Evolutionary conservation across 2,329 filamentous ascomycete genomes (phyloP), one percentile per base, ranked within the genome.

Genomic region (Fusarium sp.): DNA sequence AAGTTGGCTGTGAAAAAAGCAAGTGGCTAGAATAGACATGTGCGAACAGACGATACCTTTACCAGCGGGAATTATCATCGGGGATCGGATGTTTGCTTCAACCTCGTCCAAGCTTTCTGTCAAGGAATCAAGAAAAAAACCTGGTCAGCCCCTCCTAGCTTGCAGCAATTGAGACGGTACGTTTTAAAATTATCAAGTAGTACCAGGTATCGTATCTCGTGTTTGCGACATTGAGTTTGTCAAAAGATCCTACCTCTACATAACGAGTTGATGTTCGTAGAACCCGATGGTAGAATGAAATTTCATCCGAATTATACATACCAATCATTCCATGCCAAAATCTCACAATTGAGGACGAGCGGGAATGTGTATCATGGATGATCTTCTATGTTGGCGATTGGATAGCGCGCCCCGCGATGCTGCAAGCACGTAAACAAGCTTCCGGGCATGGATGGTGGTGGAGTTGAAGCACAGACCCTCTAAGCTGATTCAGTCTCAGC

Each of bases 391-490:
- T 20, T 10, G 30, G 31, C 37, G 38, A 51, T 18, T 23, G 34
- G 23, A 51, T 52, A 50, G 41, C 20, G 9, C 40, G 44, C 63
- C 62, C 64, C 47, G 28, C 57, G 46, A 62, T 38, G 47, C 50
- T 51, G 55, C 65, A 67, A 61, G 61, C 56, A 69, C 38, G 23
- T 51, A 69, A 65, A 51, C 53, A 66, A 69, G 47, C 60, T 69
- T 47, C 13, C 40, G 52, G 31, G 40, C 36, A 34, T 41, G 61
- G 30, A 28, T 42, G 23, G 23, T 23, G 47, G 50, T 47, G 57
- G 50, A 57, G 51, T 38, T 45, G 44, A 47, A 62, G 67, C 67
- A 70, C 64, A 45, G 67, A 58, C 64, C 38, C 45, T 12, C 12
- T 10, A 15, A 16, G 28, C 16, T 23, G 36, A n/a, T 30, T 57